Base-by-base conservation (phyloP, 768 basidiomycete genomes). In the Pleurotus tuber-regium region DNA sequence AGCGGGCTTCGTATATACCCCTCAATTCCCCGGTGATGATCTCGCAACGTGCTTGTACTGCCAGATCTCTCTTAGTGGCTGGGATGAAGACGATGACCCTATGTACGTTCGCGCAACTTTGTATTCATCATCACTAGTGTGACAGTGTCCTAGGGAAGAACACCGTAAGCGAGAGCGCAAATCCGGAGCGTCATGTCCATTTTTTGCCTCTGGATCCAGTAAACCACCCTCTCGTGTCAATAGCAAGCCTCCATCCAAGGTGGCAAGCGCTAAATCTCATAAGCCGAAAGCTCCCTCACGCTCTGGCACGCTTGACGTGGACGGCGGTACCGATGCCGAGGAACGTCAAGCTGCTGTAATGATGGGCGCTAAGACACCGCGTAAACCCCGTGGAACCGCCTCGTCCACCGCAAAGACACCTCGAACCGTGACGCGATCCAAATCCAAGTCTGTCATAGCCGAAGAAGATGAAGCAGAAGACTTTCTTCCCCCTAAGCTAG, bases 41-140 rank as follows among this genome's bases (percentile, higher is more conserved):
- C 81, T 84, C 1, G 92, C 83, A 0, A 84, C 84, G 0, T 98
- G 95, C 66, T 72, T 93, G 4, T 93, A 93, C 61, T 98, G 95
- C 63, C 75, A 84, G 38, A 73, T 86, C 28, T 77, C 83, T 1
- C 79, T 96, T 2, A 84, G 84, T 50, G 92, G 89, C 1, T 98
- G 95, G 95, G 90, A 93, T 36, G 71, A 76, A 24, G 82, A 80
- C 11, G 95, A 98, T 64, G 85, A 95, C 66, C 95, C 95, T 11
- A 63, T 85, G 95, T 97, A 67, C 52, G 89, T 71, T 52, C 9
- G 26, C 31, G 16, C 28, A 23, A n/a, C 49, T 12, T n/a, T 26
- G 56, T 43, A 30, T 36, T 16, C 30, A 24, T 43, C 30, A 43
- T 18, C 18, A 19, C 6, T 19, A 7, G 38, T 30, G 35, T 35